Percentiles rank a stretch among this genome's conserved stretches.
Conservation (phyloP, 2,329 filamentous ascomycete genomes). For the Cytospora chrysosperma region DNA sequence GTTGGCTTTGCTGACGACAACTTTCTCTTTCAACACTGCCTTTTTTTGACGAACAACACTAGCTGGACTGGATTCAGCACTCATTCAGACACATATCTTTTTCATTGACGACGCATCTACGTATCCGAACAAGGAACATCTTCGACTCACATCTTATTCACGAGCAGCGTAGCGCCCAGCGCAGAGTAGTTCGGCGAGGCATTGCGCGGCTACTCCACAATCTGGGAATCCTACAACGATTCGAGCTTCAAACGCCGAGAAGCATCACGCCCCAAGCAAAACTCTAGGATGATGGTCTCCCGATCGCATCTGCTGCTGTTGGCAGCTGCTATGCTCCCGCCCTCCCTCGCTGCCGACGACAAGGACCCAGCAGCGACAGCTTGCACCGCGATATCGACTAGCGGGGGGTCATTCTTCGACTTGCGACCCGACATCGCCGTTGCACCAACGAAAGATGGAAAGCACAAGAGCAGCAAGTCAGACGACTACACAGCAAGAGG, state of each 20-base stretch:
- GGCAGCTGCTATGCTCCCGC: slow-evolving; percentile 15
- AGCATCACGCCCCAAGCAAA: not conserved
- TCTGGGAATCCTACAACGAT: not conserved
- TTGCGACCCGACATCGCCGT: slow-evolving; percentile 55
- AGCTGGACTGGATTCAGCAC: slow-evolving; percentile 4
- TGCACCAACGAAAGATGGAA: slow-evolving; percentile 41
- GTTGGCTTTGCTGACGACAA: slow-evolving; percentile 7
- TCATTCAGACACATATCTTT: not conserved
- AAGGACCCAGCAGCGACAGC: slow-evolving; percentile 42
- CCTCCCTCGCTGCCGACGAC: slow-evolving; percentile 23
- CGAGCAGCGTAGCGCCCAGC: slow-evolving; percentile 7
- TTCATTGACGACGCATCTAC: not conserved
- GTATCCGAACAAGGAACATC: slow-evolving; percentile 5
- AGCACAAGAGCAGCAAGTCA: slow-evolving; percentile 42
- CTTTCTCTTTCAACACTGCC: not conserved
- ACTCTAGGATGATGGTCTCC: slow-evolving; percentile 10
- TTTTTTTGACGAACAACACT: not conserved
- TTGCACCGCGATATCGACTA: slow-evolving; percentile 57
- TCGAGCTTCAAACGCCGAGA: not conserved
- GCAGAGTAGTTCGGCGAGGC: not conserved
- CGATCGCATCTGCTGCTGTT: slow-evolving; percentile 20
- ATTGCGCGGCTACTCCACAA: slow-evolving; percentile 8
- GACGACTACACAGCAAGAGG: slow-evolving; percentile 65
- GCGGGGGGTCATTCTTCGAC: slow-evolving; percentile 56
- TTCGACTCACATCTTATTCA: not conserved